phyloP scores from a whole-genome alignment of 2,329 filamentous ascomycete genomes.

The Magnaporthales sp. region DNA sequence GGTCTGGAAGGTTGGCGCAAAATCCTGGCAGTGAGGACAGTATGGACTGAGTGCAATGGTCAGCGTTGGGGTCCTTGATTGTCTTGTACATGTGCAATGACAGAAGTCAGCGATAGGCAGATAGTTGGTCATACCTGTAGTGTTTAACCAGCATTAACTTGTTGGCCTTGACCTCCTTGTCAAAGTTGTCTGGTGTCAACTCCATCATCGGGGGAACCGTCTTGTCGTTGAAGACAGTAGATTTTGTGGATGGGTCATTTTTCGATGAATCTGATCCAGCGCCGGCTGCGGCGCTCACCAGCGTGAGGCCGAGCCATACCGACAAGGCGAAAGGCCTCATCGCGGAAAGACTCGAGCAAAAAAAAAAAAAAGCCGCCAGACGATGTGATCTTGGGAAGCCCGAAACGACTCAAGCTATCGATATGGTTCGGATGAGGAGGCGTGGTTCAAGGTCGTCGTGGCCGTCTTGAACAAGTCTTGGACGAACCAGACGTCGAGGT shows the following conservation, averaged over 20 bases:
- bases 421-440: neutral
- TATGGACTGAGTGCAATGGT: slow-evolving; percentile 38
- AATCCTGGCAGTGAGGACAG: slow-evolving; percentile 65
- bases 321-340: slow-evolving; percentile 37
- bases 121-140: slow-evolving; percentile 54
- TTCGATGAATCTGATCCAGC: slow-evolving; percentile 23
- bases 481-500: neutral
- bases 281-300: slow-evolving; percentile 26
- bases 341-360: slow-evolving; percentile 8
- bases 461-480: neutral
- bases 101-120: neutral
- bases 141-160: slow-evolving; percentile 53
- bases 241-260: slow-evolving; percentile 27
- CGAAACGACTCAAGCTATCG: neutral
- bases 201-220: slow-evolving; percentile 57
- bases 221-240: slow-evolving; percentile 58
- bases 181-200: slow-evolving; percentile 48
- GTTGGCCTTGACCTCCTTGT: slow-evolving; percentile 42
- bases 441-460: neutral
- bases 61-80: neutral
- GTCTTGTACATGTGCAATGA: neutral
- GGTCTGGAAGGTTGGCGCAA: slow-evolving; percentile 83
- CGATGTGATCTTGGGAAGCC: neutral
- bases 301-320: slow-evolving; percentile 36
- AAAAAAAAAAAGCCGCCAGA: neutral